Evolutionary conservation across 371 early-diverging fungal genomes (phyloP), one percentile per base, ranked within the genome.

Genomic region (Paraphysoderma sedebokerense): DNA sequence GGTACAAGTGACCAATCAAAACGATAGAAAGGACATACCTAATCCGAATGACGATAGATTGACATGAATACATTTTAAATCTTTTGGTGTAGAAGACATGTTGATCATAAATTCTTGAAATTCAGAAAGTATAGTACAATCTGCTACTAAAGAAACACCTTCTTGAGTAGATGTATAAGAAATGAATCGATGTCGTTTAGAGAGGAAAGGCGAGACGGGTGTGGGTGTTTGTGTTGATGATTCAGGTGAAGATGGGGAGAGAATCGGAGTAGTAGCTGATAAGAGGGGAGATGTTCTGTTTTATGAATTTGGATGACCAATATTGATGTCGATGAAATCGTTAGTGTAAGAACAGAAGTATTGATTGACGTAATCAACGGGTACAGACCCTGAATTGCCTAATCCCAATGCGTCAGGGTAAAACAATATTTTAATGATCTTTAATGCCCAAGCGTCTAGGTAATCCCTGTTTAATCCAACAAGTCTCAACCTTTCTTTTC

Each of bases 111-210:
- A 56, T 22, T 63, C 65, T 32, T 55, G 57, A 44, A 70, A 68
- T 12, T 56, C 47, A 6, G 38, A 41, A 11, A 59, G 41, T 7
- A 57, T 45, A 31, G 45, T 29, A 45, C 58, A 56, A 20, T 62
- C 70, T 3, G 65, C 65, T n/a, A 71, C 63, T 20, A 71, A 55
- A 0, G 69, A 69, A 2, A 68, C 61, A 30, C 72, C 72, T 31
- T 71, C 72, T 35, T 65, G 60, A 1, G 66, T 65, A n/a, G 60
- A 49, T 3, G 72, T 71, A 48, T 68, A 69, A 30, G 67, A 66
- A 31, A 67, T 63, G 50, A 67, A 67, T 8, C 58, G 38, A 15
- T 15, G 19, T 30, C 8, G 35, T 24, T 27, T 20, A 28, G 36
- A 28, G 34, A 26, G 5, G 26, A 8, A 17, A 5, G 20, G 31